Conservation (phyloP, 225 moss, liverwort and hornwort species). For the Anthoceros angustus region DNA sequence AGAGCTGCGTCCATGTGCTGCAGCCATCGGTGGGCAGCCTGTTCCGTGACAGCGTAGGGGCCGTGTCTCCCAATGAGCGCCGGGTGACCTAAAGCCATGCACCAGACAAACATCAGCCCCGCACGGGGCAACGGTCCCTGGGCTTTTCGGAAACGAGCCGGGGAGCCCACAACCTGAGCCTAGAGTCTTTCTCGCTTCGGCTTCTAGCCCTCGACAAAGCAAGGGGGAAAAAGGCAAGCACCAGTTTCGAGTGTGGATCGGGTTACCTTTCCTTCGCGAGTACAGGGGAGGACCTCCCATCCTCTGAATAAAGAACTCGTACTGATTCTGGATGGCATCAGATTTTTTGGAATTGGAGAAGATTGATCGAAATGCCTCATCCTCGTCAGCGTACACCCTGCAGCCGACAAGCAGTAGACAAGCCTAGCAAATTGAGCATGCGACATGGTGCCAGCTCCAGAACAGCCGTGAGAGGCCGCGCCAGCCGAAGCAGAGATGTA, state of each 20-base stretch:
- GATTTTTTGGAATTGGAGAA: slow-evolving; percentile 52
- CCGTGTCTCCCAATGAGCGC: slow-evolving; percentile 70
- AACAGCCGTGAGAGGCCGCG: background rate
- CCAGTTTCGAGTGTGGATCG: background rate
- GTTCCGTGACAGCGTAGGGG: slow-evolving; percentile 53
- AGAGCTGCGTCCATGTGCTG: slow-evolving; percentile 66
- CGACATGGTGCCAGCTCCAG: background rate
- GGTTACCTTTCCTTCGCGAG: slow-evolving; percentile 55
- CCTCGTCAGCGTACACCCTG: slow-evolving; percentile 57
- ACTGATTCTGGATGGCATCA: slow-evolving; percentile 70
- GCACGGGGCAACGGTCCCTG: background rate
- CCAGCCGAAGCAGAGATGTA: background rate
- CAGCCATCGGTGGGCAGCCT: slow-evolving; percentile 67
- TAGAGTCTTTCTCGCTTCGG: no score
- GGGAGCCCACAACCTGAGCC: no score
- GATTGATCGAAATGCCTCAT: slow-evolving; percentile 60
- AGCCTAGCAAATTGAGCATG: background rate
- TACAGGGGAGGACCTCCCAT: slow-evolving; percentile 83
- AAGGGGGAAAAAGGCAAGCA: background rate
- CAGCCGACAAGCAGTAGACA: background rate
- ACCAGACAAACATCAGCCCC: background rate
- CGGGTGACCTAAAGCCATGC: slow-evolving; percentile 42
- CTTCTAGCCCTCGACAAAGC: background rate
- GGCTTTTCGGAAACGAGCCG: no score
- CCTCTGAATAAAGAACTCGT: slow-evolving; percentile 71